Evolutionary conservation across 148 eudicot species (phyloP).

Genomic region (Rhododendron simsii): DNA sequence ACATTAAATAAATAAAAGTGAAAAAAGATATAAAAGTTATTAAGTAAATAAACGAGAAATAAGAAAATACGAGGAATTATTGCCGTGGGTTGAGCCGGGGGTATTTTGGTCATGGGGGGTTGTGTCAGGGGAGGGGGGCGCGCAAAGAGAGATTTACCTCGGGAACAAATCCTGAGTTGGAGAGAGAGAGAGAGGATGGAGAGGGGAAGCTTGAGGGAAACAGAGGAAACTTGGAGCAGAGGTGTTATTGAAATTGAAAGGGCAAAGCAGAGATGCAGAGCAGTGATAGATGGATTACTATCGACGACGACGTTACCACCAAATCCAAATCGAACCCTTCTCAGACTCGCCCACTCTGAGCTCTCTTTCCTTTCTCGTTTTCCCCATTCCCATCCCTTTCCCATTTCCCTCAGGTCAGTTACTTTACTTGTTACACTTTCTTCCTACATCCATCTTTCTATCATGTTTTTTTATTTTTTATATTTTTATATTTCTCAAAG

Average conservation of each 20-base stretch:
- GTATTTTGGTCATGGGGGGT: too few species aligned
- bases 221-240: neutral
- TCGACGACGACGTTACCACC: constrained; percentile 18
- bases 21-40: too few species aligned
- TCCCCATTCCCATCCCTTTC: constrained; percentile 8
- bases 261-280: constrained; percentile 42
- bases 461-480: neutral
- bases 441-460: neutral
- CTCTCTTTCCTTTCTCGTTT: constrained; percentile 55
- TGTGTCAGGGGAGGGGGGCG: too few species aligned
- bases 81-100: too few species aligned
- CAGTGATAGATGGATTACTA: constrained; percentile 28
- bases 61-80: too few species aligned
- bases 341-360: constrained; percentile 66
- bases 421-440: neutral
- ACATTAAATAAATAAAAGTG: too few species aligned
- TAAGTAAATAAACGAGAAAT: too few species aligned
- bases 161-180: too few species aligned
- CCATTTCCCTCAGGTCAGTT: constrained; percentile 30
- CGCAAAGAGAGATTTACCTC: too few species aligned
- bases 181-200: neutral
- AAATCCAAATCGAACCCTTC: constrained; percentile 31
- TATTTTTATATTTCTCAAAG: neutral
- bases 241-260: constrained; percentile 6
- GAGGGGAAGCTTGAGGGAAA: neutral